Percentiles rank a stretch among this genome's conserved stretches.
Conservation (phyloP, 345 rosid genomes). For the Eucalyptus microcorys region DNA sequence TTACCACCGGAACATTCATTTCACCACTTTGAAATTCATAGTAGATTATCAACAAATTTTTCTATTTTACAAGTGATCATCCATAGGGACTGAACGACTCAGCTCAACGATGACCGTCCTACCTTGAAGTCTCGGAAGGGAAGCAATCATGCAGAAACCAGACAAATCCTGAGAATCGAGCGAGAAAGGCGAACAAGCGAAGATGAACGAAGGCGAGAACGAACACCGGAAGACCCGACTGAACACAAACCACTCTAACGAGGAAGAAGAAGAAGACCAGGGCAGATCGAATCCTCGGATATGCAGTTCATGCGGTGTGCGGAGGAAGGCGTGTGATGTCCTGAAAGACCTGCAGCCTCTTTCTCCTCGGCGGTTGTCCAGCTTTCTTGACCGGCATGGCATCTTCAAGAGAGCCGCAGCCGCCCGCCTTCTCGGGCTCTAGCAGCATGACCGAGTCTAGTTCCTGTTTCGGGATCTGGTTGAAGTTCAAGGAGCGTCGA, state of each 20-base stretch:
- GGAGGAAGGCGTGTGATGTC: constrained; percentile 36
- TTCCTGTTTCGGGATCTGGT: background rate
- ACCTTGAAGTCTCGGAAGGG: background rate
- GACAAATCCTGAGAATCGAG: background rate
- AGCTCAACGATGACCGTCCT: background rate
- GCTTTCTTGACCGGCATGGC: background rate
- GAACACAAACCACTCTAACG: background rate
- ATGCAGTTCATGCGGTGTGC: background rate
- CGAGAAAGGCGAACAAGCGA: background rate
- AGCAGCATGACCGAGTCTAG: background rate
- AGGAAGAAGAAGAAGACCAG: background rate
- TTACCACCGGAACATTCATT: background rate
- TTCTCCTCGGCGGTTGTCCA: constrained; percentile 1
- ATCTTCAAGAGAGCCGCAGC: background rate
- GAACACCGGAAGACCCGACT: background rate
- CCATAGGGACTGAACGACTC: background rate
- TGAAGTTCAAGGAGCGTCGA: constrained; percentile 17
- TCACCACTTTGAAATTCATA: background rate
- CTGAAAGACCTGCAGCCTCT: constrained; percentile 39
- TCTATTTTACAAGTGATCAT: background rate
- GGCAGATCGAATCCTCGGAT: background rate
- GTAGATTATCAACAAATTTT: background rate
- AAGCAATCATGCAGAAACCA: background rate
- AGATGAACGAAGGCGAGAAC: background rate
- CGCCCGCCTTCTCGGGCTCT: background rate